A percentile compares a stretch with the other conserved stretches of the same genome.
These are phyloP conservation scores for Raphanus raphanistrum DNA, from an alignment of 345 rosid species.

Conservation along the genomic window DNA sequence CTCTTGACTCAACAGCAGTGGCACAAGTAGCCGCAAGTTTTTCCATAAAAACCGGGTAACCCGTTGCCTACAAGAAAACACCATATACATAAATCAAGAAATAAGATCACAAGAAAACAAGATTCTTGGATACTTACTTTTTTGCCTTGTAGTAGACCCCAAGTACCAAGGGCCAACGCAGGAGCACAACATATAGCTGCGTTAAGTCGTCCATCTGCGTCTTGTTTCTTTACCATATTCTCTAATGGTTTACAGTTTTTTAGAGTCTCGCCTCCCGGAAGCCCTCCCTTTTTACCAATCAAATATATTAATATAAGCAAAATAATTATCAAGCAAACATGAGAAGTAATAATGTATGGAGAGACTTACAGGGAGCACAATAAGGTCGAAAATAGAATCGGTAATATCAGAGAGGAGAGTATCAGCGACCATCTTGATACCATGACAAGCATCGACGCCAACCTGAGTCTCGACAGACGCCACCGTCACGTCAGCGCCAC, in stretches of 20 bases:
- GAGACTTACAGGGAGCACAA: neutral
- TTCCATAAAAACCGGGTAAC: neutral
- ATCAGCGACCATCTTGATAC: neutral
- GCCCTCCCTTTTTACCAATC: neutral
- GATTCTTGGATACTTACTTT: neutral
- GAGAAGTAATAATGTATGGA: neutral
- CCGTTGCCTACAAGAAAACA: neutral
- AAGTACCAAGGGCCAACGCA: neutral
- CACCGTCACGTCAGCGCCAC: neutral
- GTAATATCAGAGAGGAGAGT: neutral
- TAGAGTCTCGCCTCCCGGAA: neutral
- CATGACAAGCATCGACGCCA: conserved; percentile 1
- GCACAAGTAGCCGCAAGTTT: neutral
- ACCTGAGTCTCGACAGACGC: neutral
- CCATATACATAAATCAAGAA: neutral
- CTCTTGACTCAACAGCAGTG: neutral
- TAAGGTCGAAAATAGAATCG: neutral
- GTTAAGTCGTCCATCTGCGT: neutral
- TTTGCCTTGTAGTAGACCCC: neutral
- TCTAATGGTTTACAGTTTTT: neutral
- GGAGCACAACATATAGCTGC: neutral
- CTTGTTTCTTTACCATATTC: neutral
- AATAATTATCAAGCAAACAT: neutral
- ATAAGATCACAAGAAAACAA: neutral
- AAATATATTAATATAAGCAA: neutral